Conservation (phyloP, 75 land plant species). For the Cryptomeria japonica region DNA sequence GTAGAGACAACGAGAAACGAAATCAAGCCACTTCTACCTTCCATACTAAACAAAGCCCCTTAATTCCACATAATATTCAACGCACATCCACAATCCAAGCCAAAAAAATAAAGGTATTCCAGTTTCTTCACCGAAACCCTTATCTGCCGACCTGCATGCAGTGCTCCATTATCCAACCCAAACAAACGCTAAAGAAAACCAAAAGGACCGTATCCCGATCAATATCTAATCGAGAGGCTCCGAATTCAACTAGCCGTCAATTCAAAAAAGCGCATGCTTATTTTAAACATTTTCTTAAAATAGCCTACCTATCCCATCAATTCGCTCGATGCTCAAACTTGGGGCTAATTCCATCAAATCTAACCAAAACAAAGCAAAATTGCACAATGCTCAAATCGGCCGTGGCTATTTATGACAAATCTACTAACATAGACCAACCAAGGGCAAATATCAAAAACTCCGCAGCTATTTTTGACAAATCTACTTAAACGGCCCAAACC, state of each 20-base stretch:
- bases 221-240: not conserved
- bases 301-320: not conserved
- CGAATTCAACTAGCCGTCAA: not conserved
- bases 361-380: not conserved
- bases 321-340: not conserved
- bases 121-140: not conserved
- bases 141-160: not conserved
- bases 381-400: not conserved
- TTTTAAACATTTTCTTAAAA: not conserved
- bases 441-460: not conserved
- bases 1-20: not conserved
- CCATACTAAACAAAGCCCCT: not conserved
- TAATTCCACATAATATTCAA: not conserved
- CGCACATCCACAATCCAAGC: not conserved
- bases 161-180: not conserved
- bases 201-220: not conserved
- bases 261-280: not conserved
- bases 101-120: not conserved
- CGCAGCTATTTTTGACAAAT: not conserved
- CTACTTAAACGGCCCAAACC: not conserved
- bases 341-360: not conserved
- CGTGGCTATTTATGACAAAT: not conserved
- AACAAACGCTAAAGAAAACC: not conserved
- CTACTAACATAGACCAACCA: not conserved
- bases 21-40: not conserved